Base-by-base conservation (phyloP, 2,329 filamentous ascomycete genomes). In the Tolypocladium nubicola region DNA sequence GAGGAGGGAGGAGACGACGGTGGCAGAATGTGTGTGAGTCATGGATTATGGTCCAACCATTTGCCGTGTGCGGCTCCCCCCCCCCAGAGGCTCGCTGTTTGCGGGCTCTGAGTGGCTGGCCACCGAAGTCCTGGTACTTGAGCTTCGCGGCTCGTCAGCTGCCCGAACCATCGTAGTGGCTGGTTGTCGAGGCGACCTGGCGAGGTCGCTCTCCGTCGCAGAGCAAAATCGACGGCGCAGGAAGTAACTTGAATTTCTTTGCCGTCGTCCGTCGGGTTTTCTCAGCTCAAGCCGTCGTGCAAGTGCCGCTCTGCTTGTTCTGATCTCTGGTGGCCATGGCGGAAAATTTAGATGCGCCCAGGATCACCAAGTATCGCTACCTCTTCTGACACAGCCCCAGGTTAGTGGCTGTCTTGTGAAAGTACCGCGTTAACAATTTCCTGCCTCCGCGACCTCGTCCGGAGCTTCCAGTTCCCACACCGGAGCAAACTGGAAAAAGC, bases 341-440 rank as follows among this genome's bases (percentile, higher is more conserved):
- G 57, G 60, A 68, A 71, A 70, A 65, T 65, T 67, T 64, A 60
- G 62, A 66, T 64, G 61, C 60, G 61, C 62, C 59, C 59, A 60
- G 64, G 65, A 66, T 70, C 67, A 59, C 53, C 65, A 59, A 65
- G 65, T 66, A 61, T 47, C 49, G 60, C 58, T 67, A 65, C 69
- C 62, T 65, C 57, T 64, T 62, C 61, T 61, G 56, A 61, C 61
- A 58, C 61, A 64, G 63, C 61, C 61, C 61, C 61, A 62, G 62
- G 53, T 57, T 50, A 54, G 53, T 58, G 59, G 58, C 55, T 53
- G 58, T 55, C 62, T 60, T 45, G 47, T 57, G 56, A 56, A 73
- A 63, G 72, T 73, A 73, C 63, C 67, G 50, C 70, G 60, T 64
- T 74, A 74, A 74, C 71, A 73, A 72, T 73, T 72, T 66, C 53